These are phyloP conservation scores for Fagus crenata DNA, from an alignment of 306 rosid genomes.

Conservation along the genomic window DNA sequence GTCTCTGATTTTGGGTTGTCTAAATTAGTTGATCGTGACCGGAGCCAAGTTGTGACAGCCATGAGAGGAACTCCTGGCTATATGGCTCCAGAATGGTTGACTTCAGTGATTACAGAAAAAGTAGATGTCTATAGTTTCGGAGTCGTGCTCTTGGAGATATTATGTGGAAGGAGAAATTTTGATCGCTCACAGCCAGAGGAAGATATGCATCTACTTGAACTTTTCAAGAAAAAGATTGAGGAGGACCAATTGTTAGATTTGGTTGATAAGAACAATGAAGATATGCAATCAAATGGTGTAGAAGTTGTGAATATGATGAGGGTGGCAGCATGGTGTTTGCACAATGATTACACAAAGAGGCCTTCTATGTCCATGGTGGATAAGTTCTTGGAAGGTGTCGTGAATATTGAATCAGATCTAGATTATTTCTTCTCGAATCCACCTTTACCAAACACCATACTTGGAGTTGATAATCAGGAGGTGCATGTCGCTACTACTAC, in stretches of 20 bases:
- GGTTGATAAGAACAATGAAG: background rate
- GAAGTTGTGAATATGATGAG: constrained; percentile 14
- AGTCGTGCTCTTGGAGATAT: background rate
- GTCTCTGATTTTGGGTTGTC: constrained; percentile 14
- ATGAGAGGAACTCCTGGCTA: constrained; percentile 12
- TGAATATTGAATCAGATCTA: background rate
- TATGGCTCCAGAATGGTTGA: constrained; percentile 17
- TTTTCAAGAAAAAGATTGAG: background rate
- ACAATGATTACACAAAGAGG: background rate
- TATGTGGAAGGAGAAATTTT: background rate
- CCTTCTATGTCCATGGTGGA: constrained; percentile 14
- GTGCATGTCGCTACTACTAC: too few species aligned
- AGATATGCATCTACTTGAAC: background rate
- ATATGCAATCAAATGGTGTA: background rate
- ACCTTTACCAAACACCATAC: too few species aligned
- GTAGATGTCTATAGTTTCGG: constrained; percentile 13
- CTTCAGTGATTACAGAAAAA: background rate
- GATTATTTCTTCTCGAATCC: background rate
- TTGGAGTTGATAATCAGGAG: too few species aligned
- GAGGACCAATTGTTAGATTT: background rate
- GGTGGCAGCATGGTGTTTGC: constrained; percentile 13
- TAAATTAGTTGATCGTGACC: background rate
- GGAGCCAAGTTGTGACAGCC: constrained; percentile 3
- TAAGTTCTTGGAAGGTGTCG: background rate
- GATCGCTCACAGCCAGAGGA: constrained; percentile 1